Evolutionary conservation across 2,329 filamentous ascomycete genomes (phyloP), one percentile per base, ranked within the genome.

Genomic region (Aspergillus japonicus): DNA sequence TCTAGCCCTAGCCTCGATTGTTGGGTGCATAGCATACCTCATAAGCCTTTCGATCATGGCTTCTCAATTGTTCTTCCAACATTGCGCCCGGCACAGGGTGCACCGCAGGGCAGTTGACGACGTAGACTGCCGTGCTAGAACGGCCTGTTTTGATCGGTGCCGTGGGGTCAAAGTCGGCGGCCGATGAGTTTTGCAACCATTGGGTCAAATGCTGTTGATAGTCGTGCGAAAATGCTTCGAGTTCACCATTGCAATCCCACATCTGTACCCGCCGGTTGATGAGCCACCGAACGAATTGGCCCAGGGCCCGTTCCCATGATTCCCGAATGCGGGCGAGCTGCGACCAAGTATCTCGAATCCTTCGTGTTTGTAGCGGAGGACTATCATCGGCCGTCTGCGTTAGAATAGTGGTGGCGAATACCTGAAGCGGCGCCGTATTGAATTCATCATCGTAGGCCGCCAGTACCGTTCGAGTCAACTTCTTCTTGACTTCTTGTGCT

Each of bases 101-200:
- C 4, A 73, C 64, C 26, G 69, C 71, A 12, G 73, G 73, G 35
- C 73, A 76, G 52, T 75, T 66, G 16, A 76, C 72, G 11, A 71
- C 64, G 61, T 75, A 76, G 11, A 72, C 59, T 12, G 66, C 57
- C 16, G 39, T 44, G 29, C 58, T 51, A 10, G 19, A 42, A 21
- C 47, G 51, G 31, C 54, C 54, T 44, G 48, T 62, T 50, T 24
- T 57, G 26, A n/a, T 47, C 50, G 57, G 53, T 2, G 42, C 11
- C 21, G 56, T 49, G n/a, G 19, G 57, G 24, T 56, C 39, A 1
- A 53, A 52, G 8, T 64, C 60, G n/a, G 62, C 52, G 1, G 58
- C 47, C 5, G 66, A 62, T 3, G 66, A 64, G 19, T 60, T 66
- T 7, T 64, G 64, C 6, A 74, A 56, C 73, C 73, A 76, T 14